Evolutionary conservation across 331 rosid species (phyloP), one percentile per base, ranked within the genome.

Genomic region (Telfairia occidentalis): DNA sequence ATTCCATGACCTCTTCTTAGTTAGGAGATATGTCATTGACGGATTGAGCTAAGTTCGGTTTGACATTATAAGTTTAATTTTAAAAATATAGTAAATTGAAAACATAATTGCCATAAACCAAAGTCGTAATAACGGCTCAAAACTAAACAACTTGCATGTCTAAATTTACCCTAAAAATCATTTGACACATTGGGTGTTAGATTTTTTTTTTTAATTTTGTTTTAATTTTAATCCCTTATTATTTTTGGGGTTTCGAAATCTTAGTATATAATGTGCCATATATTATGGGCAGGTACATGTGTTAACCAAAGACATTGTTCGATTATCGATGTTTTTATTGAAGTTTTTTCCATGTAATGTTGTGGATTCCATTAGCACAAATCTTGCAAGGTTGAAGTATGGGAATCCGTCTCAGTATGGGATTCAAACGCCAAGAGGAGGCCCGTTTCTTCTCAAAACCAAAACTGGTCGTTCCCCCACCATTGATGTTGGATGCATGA

Each of bases 401-500:
- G 86, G 85, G 59, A 78, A 84, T 54, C n/a, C 73, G 65, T 70
- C 85, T 1, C 19, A 63, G 45, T 81, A 69, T 7, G 90, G 90
- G 5, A 37, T 84, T 52, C 29, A 7, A 2, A 80, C 78, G 48
- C 86, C 90, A 15, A 71, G 58, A 19, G 81, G 76, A 3, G 90
- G 88, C 52, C 90, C 88, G 1, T 87, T 84, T 54, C 11, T 52
- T 11, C 2, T 78, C 61, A 87, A 87, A 65, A 0, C 8, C 0
- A 81, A 24, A 28, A 78, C 82, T 10, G 86, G 88, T 3, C 77
- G 77, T 3, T 82, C 90, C 0, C 86, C 88, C 1, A 84, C 88
- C 77, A 78, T 84, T 78, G 90, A 87, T 42, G 90, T 84, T 19
- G 90, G 90, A 10, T 80, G 84, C 35, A 52, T 84, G 7, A 1